Evolutionary conservation across 805 yeast species (phyloP).

Genomic region (Lachancea thermotolerans): DNA sequence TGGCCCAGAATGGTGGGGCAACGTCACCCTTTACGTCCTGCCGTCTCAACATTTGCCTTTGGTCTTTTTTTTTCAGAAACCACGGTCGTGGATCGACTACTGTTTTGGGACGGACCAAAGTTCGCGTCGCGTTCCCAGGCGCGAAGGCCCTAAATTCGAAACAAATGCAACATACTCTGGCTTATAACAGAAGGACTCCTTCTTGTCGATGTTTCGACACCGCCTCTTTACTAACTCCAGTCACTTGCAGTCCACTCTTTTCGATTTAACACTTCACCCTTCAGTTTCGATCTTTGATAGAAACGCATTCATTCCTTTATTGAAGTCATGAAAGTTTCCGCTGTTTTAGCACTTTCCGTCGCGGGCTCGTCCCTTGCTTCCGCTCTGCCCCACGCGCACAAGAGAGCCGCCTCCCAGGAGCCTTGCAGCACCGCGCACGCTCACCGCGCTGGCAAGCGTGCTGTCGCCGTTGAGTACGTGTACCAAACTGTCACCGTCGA

Average conservation of each 20-base stretch:
- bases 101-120: not conserved
- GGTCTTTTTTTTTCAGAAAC: not conserved
- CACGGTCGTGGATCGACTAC: not conserved
- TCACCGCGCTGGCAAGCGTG: conserved; percentile 47
- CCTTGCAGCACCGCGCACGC: conserved; percentile 30
- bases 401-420: conserved; percentile 13
- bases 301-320: conserved; percentile 6
- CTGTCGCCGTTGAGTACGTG: conserved; percentile 44
- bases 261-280: not conserved
- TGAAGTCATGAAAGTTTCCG: conserved; percentile 29
- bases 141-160: not conserved
- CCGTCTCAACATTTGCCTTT: no score
- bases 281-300: conserved; percentile 4
- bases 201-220: not conserved
- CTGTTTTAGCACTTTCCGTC: conserved; percentile 28
- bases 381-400: conserved; percentile 25
- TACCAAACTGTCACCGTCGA: conserved; percentile 51
- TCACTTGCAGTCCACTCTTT: not conserved
- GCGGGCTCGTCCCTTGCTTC: conserved; percentile 27
- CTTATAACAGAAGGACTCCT: not conserved
- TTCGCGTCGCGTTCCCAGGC: not conserved
- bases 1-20: no score
- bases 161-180: not conserved
- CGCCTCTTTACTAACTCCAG: not conserved
- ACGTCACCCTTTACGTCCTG: no score